Conservation (phyloP, 192 early-diverging fungal genomes). For the Lobulomyces angularis region DNA sequence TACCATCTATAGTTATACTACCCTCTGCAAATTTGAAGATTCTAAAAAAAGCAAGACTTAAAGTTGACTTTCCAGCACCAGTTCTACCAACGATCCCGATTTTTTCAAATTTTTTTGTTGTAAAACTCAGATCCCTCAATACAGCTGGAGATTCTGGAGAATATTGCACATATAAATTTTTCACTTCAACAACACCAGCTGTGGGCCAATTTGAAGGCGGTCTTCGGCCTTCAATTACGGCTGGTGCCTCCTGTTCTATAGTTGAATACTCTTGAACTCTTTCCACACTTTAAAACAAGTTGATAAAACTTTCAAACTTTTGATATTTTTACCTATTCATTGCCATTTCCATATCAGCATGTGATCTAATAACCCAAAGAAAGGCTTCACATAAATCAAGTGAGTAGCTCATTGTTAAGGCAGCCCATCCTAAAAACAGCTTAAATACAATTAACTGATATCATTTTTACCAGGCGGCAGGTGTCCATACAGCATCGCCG, state of each 20-base stretch:
- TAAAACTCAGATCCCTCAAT: conserved; percentile 49
- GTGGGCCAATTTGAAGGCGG: conserved; percentile 15
- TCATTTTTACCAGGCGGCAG: too few relatives aligned
- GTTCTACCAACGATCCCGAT: too few relatives aligned
- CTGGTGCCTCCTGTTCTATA: conserved; percentile 60
- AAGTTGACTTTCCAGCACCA: too few relatives aligned
- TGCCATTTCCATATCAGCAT: conserved; percentile 9
- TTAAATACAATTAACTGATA: too few relatives aligned
- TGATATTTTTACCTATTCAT: too few relatives aligned
- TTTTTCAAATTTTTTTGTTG: conserved; percentile 40
- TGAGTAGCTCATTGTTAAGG: too few relatives aligned
- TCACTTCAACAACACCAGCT: conserved; percentile 6
- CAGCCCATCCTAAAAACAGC: too few relatives aligned
- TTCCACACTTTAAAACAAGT: too few relatives aligned
- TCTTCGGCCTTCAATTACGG: conserved; percentile 31
- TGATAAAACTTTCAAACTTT: too few relatives aligned
- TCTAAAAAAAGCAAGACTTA: conserved; percentile 56
- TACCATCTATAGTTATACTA: conserved; percentile 49
- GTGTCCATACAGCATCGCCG: too few relatives aligned
- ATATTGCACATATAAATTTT: conserved; percentile 19
- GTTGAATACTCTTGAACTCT: conserved; percentile 67
- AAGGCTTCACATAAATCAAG: too few relatives aligned
- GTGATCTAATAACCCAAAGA: too few relatives aligned
- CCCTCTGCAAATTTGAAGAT: conserved; percentile 56
- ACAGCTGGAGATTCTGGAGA: conserved; percentile 18